Conservation (phyloP, 257 asterid species). For the Haberlea rhodopensis region DNA sequence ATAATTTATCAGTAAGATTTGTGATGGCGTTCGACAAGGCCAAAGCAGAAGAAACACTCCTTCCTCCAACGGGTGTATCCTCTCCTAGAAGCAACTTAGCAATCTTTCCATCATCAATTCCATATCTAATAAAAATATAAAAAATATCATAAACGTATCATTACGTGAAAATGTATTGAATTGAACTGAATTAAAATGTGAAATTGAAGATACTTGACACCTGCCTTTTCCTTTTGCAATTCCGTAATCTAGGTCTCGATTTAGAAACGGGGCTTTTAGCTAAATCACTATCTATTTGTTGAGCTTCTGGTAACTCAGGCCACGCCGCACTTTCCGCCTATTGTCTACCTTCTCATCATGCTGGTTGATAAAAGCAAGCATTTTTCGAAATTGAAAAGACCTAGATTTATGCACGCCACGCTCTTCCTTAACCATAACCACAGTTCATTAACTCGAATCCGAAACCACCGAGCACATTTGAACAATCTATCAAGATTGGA, state of each 20-base stretch:
- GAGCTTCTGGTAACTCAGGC: constrained; percentile 26
- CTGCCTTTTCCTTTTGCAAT: constrained; percentile 30
- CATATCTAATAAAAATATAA: constrained; percentile 40
- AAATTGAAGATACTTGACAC: constrained; percentile 34
- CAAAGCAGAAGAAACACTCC: constrained; percentile 87
- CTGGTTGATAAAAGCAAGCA: constrained; percentile 32
- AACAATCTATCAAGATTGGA: neutral
- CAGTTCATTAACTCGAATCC: neutral
- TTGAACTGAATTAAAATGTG: neutral
- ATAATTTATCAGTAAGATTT: constrained; percentile 66
- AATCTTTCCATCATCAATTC: constrained; percentile 73
- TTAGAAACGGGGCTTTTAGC: constrained; percentile 33
- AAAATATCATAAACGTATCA: neutral
- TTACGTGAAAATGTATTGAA: neutral
- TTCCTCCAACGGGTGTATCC: constrained; percentile 93
- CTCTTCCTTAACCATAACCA: constrained; percentile 38
- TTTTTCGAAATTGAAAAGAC: constrained; percentile 48
- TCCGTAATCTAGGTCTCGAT: constrained; percentile 14
- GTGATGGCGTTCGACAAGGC: constrained; percentile 89
- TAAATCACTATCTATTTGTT: constrained; percentile 21
- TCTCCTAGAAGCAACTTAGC: constrained; percentile 83
- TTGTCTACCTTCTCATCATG: constrained; percentile 26
- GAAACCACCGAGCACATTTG: neutral
- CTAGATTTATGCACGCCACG: constrained; percentile 39
- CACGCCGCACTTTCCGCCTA: constrained; percentile 27